Base-by-base conservation (phyloP, 192 early-diverging fungal species). In the Backusella australiensis region DNA sequence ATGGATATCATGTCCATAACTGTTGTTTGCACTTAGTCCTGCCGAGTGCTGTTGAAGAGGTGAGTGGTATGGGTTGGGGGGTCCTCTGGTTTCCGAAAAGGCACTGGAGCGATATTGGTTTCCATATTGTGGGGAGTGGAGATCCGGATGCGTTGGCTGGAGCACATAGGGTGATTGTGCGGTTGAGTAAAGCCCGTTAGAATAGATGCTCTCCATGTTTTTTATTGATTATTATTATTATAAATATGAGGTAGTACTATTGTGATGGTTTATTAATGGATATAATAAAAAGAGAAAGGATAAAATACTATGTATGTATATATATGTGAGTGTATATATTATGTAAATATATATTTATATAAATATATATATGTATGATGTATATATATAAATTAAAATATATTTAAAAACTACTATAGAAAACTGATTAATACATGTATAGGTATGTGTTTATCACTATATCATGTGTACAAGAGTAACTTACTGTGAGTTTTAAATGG, bases 81-180 rank as follows among this genome's bases (percentile, higher is more conserved):
- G 35, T 9, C 56, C 56, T 29, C 56, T 63, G 23, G 56, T 12
- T 12, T 75, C 65, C 6, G 74, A 75, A 34, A 75, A 75, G 14
- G 74, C 74, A 68, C 74, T 75, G 23, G 63, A 63, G 7, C 74
- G 59, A 75, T 75, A 75, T 34, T 75, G 56, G n/a, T 49, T 66
- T 12, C 63, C 63, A 29, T 71, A 71, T 32, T 71, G 56, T 63
- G 23, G 56, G 9, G 74, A 34, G 19, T 39, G 21, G 12, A 39
- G 35, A 9, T 36, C 39, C 15, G 39, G 35, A 46, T 75, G 56
- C 0, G 56, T 65, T 14, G 74, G 63, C 15, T 65, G 74, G 3
- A 75, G 39, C n/a, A 67, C 42, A 53, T 75, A 75, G n/a, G 74
- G 63, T 29, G 63, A 63, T 66, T 34, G 59, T 26, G 35, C 12